A percentile compares a stretch with the other conserved stretches of the same genome.
Conservation (phyloP, 257 asterid species). For the Solanum clarkiae region DNA sequence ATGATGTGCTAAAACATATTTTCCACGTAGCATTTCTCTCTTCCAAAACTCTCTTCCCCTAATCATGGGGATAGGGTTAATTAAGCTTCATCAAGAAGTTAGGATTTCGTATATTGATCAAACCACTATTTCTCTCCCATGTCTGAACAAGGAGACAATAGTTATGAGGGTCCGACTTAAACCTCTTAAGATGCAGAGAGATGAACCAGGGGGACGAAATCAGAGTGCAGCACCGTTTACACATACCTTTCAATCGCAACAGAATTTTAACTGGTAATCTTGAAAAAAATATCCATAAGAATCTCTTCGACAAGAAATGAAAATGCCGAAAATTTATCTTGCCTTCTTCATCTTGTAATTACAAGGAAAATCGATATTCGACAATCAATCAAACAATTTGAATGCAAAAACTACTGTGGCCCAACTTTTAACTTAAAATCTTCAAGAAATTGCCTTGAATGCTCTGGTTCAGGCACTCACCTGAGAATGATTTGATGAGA, state of each 20-base stretch:
- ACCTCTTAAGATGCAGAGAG: background rate
- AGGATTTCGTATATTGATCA: background rate
- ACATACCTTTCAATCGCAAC: background rate
- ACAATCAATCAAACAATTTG: background rate
- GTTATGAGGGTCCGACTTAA: background rate
- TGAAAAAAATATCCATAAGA: background rate
- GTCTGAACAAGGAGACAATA: background rate
- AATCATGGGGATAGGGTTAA: background rate
- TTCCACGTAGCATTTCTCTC: no score
- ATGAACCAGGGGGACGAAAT: background rate
- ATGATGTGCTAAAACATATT: no score
- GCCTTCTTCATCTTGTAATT: background rate
- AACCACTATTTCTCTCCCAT: background rate
- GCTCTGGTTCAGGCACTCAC: background rate
- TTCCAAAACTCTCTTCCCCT: no score
- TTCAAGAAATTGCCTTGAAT: background rate
- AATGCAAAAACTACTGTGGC: background rate
- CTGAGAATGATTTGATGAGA: background rate
- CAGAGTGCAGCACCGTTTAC: background rate
- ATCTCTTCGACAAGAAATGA: background rate
- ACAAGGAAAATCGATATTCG: background rate
- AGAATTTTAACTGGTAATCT: background rate
- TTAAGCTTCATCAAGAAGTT: background rate
- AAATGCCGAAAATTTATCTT: background rate
- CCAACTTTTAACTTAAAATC: background rate